Percentiles rank a stretch among this genome's conserved stretches.
Evolutionary conservation across 306 rosid genomes (phyloP).

Genomic region (Albizia julibrissin): DNA sequence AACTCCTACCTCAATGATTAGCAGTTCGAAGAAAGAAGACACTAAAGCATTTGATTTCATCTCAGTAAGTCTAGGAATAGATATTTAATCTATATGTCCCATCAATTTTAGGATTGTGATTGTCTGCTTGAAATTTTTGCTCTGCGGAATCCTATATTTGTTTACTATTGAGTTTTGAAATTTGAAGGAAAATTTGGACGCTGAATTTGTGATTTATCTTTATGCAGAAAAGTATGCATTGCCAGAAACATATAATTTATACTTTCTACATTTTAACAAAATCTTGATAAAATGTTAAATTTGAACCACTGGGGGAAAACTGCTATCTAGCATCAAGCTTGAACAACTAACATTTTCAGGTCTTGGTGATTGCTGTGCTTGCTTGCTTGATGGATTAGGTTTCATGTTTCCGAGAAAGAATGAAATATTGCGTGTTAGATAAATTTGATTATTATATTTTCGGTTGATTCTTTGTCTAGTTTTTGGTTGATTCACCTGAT

Average conservation of each 20-base stretch:
- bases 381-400: neutral
- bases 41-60: conserved; percentile 93
- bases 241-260: neutral
- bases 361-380: neutral
- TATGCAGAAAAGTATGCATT: neutral
- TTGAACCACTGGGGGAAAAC: neutral
- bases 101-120: conserved; percentile 24
- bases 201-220: neutral
- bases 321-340: neutral
- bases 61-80: conserved; percentile 65
- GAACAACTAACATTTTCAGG: conserved; percentile 14
- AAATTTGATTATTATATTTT: conserved; percentile 4
- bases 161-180: neutral
- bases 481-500: conserved; percentile 29
- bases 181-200: neutral
- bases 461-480: neutral
- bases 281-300: no score
- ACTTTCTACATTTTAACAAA: neutral
- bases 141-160: conserved; percentile 3
- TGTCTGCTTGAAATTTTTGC: conserved; percentile 33
- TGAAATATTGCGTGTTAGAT: neutral
- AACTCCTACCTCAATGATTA: conserved; percentile 60
- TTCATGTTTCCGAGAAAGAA: neutral
- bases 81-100: neutral
- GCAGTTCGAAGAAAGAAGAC: conserved; percentile 85